These are phyloP conservation scores for Clavariopsis aquatica DNA, from an alignment of 495 filamentous ascomycete species.

Conservation along the genomic window DNA sequence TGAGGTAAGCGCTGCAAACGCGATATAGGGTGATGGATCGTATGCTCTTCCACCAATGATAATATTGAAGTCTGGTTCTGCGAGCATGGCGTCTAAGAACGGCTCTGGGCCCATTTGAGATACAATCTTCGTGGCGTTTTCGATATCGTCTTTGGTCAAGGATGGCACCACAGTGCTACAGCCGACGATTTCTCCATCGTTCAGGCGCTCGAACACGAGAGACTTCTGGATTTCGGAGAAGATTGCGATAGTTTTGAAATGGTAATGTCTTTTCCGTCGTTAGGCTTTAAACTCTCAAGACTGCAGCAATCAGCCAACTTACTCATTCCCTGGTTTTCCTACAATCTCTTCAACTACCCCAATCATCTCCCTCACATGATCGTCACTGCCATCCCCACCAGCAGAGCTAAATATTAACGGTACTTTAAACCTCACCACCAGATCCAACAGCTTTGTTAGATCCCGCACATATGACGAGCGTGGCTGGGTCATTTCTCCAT, in stretches of 20 bases:
- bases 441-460: slow-evolving; percentile 44
- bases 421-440: slow-evolving; percentile 41
- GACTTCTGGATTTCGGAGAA: slow-evolving; percentile 45
- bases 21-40: slow-evolving; percentile 53
- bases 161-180: slow-evolving; percentile 45
- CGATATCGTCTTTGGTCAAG: slow-evolving; percentile 47
- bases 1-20: slow-evolving; percentile 45
- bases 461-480: slow-evolving; percentile 49
- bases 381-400: slow-evolving; percentile 52
- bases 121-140: slow-evolving; percentile 38
- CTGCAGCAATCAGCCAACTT: background rate
- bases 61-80: slow-evolving; percentile 46
- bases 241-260: slow-evolving; percentile 50
- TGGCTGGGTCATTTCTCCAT: slow-evolving; percentile 44
- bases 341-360: slow-evolving; percentile 43
- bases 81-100: slow-evolving; percentile 48
- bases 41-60: slow-evolving; percentile 54
- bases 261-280: slow-evolving; percentile 33
- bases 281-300: background rate
- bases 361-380: slow-evolving; percentile 50
- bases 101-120: slow-evolving; percentile 36
- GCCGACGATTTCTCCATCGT: slow-evolving; percentile 37
- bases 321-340: slow-evolving; percentile 16
- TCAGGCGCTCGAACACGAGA: slow-evolving; percentile 40
- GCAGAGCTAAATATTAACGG: slow-evolving; percentile 52